Percentiles rank a stretch among this genome's conserved stretches.
phyloP scores from a whole-genome alignment of 345 rosid species.

The Gossypium turneri region DNA sequence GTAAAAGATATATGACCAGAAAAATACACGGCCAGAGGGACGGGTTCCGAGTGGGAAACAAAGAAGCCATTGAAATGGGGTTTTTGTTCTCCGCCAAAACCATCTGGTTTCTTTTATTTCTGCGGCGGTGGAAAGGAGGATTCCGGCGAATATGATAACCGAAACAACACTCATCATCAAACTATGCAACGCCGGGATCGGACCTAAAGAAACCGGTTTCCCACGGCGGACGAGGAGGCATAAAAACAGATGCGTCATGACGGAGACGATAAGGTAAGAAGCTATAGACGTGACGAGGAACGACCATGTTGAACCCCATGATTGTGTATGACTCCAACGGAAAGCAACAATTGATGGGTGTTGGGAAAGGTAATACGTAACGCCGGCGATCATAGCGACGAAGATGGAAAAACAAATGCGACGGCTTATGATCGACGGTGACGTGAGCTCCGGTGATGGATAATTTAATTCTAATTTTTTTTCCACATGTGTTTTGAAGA shows the following conservation, averaged over 20 bases:
- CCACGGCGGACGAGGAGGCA: conserved; percentile 38
- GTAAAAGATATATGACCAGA: conserved; percentile 83
- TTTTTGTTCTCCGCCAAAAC: conserved; percentile 66
- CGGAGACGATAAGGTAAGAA: conserved; percentile 41
- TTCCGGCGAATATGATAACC: conserved; percentile 67
- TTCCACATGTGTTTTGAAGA: not conserved
- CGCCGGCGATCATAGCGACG: conserved; percentile 27
- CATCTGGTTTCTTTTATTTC: conserved; percentile 84
- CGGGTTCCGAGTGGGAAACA: conserved; percentile 91
- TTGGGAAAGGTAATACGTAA: conserved; percentile 65
- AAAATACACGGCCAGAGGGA: conserved; percentile 93
- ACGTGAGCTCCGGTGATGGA: not conserved
- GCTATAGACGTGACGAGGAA: conserved; percentile 62
- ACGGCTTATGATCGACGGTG: not conserved
- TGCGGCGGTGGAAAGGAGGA: conserved; percentile 68
- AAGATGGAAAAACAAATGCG: too few relatives aligned
- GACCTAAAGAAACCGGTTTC: conserved; percentile 52
- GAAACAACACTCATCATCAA: conserved; percentile 53
- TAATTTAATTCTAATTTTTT: not conserved
- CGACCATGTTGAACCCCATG: conserved; percentile 91
- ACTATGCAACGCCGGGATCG: not conserved
- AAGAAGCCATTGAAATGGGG: conserved; percentile 88
- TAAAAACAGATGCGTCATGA: conserved; percentile 45
- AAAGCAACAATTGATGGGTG: conserved; percentile 72
- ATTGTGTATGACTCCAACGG: conserved; percentile 85